Conservation (phyloP, 768 basidiomycete species). For the Naganishia randhawae region DNA sequence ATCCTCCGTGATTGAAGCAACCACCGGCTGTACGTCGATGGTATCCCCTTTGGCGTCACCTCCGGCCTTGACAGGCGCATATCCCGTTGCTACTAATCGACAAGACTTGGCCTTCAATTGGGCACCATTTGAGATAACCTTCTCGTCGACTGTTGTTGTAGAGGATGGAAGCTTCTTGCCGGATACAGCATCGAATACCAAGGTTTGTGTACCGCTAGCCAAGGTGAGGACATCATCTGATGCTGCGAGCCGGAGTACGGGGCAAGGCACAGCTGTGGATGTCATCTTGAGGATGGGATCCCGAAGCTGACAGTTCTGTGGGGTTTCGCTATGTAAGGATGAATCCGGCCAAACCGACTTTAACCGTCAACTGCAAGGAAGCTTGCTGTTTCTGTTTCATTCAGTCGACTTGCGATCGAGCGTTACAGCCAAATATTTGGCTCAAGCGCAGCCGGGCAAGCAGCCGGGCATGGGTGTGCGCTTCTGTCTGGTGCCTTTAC, state of each 20-base stretch:
- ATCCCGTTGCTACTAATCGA: conserved; percentile 19
- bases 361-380: no score
- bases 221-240: conserved; percentile 23
- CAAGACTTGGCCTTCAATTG: conserved; percentile 17
- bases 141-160: neutral
- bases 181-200: conserved; percentile 4
- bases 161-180: conserved; percentile 6
- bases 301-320: no score
- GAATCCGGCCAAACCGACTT: no score
- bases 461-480: no score
- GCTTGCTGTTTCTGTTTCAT: no score
- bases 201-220: conserved; percentile 6
- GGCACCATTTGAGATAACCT: neutral
- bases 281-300: neutral
- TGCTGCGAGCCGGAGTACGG: conserved; percentile 19
- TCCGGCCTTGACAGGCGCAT: conserved; percentile 6
- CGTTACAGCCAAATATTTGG: no score
- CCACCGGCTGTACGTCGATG: conserved; percentile 22
- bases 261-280: conserved; percentile 1
- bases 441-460: no score
- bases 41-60: neutral
- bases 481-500: no score
- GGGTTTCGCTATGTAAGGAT: no score
- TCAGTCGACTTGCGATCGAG: no score
- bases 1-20: conserved; percentile 28